phyloP scores from a whole-genome alignment of 1,139 yeast species.

The Geotrichum klebahnii region DNA sequence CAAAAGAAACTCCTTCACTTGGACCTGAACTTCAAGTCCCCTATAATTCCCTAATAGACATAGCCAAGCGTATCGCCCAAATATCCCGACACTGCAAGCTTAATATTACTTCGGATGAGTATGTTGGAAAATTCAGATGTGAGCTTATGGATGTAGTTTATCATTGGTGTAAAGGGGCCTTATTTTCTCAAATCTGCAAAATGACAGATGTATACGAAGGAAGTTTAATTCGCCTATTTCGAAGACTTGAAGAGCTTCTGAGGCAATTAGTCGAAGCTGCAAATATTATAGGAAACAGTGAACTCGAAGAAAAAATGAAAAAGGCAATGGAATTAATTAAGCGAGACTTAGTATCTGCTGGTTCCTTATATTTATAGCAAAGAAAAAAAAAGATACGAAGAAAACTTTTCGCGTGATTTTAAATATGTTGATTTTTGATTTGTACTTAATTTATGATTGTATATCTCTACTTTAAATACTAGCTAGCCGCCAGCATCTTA shows the following conservation, averaged over 20 bases:
- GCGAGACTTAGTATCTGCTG: constrained; percentile 94
- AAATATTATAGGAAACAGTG: constrained; percentile 84
- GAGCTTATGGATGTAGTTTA: constrained; percentile 95
- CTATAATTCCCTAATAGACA: constrained; percentile 74
- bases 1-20: constrained; percentile 80
- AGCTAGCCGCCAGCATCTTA: too few relatives aligned
- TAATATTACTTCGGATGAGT: constrained; percentile 84
- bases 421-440: too few relatives aligned
- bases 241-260: constrained; percentile 86
- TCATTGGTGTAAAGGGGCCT: constrained; percentile 95
- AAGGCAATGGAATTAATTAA: constrained; percentile 78
- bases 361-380: constrained; percentile 66
- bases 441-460: too few relatives aligned
- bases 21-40: constrained; percentile 90
- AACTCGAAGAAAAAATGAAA: constrained; percentile 83
- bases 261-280: constrained; percentile 89
- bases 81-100: constrained; percentile 84
- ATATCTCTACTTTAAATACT: too few relatives aligned
- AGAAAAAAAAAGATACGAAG: too few relatives aligned
- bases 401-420: too few relatives aligned
- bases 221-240: constrained; percentile 86
- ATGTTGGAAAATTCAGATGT: constrained; percentile 82
- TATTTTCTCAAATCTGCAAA: constrained; percentile 93
- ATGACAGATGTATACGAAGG: constrained; percentile 99
- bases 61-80: constrained; percentile 86